These are phyloP conservation scores for Cyclotella choctawhatcheeana DNA, from an alignment of 108 stramenopile genomes.

Conservation along the genomic window DNA sequence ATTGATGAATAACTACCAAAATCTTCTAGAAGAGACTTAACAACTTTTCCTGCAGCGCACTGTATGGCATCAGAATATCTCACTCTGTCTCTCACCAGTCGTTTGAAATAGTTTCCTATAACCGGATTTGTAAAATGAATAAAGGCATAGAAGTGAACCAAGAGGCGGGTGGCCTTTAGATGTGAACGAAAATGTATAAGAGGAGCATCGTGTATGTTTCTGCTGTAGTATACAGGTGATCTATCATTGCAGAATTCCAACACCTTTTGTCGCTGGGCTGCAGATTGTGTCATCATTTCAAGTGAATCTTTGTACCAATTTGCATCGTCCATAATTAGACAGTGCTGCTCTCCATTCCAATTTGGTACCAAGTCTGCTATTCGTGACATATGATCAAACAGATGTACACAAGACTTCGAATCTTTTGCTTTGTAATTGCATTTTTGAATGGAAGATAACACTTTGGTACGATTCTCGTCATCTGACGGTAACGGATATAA, in stretches of 20 bases:
- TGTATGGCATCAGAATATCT: constrained; percentile 83
- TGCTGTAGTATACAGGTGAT: constrained; percentile 26
- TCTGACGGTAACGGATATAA: constrained; percentile 48
- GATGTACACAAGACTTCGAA: constrained; percentile 42
- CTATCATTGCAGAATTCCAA: constrained; percentile 45
- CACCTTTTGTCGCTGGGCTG: constrained; percentile 20
- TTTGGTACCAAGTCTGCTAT: constrained; percentile 57
- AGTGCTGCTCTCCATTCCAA: constrained; percentile 48
- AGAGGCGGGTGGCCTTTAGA: constrained; percentile 65
- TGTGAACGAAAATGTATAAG: constrained; percentile 74
- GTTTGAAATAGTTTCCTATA: constrained; percentile 74
- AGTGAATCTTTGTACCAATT: constrained; percentile 6
- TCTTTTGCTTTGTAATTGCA: constrained; percentile 50
- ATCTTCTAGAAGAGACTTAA: constrained; percentile 72
- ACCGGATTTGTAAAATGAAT: constrained; percentile 74
- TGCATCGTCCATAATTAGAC: constrained; percentile 68
- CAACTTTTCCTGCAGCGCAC: constrained; percentile 86
- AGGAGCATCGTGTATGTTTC: constrained; percentile 22
- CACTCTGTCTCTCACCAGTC: constrained; percentile 86
- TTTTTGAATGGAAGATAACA: constrained; percentile 47
- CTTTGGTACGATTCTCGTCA: constrained; percentile 43
- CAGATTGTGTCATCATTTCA: not conserved
- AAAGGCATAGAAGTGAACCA: constrained; percentile 86
- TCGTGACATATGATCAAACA: constrained; percentile 56
- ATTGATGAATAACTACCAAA: constrained; percentile 71